These are phyloP conservation scores for Trypanosoma avium DNA, from an alignment of 208 protist genomes.

Conservation along the genomic window DNA sequence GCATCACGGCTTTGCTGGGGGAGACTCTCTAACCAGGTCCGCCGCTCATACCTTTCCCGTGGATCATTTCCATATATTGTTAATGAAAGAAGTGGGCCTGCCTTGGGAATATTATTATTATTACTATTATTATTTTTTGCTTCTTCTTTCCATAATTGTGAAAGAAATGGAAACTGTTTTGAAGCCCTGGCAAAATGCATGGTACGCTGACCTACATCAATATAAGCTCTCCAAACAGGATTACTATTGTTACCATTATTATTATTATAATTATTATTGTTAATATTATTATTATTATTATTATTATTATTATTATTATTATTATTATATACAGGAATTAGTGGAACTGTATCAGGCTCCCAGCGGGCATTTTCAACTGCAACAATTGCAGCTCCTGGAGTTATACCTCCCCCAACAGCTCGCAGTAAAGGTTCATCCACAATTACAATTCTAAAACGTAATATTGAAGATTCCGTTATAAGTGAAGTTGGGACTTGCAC, in stretches of 20 bases:
- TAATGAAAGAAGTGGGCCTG: constrained; percentile 56
- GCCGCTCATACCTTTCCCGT: constrained; percentile 34
- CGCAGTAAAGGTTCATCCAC: constrained; percentile 20
- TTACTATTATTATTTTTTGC: not conserved
- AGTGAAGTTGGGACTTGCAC: constrained; percentile 1
- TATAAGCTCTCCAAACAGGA: not conserved
- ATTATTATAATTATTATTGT: not conserved
- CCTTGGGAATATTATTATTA: no score
- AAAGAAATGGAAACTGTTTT: constrained; percentile 56
- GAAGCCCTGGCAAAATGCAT: constrained; percentile 43
- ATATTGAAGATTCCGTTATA: not conserved
- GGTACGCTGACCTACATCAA: constrained; percentile 1
- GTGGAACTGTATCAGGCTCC: constrained; percentile 18
- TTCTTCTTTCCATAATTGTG: constrained; percentile 27
- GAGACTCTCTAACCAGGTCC: constrained; percentile 38
- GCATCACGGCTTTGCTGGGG: constrained; percentile 28
- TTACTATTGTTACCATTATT: not conserved
- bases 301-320: not conserved
- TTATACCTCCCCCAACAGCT: not conserved
- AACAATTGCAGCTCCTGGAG: constrained; percentile 35
- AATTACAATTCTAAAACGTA: constrained; percentile 25
- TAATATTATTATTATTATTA: not conserved
- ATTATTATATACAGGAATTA: constrained; percentile 3
- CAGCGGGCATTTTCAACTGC: constrained; percentile 48
- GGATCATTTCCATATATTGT: constrained; percentile 68